These are phyloP conservation scores for Lentinula detonsa DNA, from an alignment of 768 basidiomycete genomes.

Conservation along the genomic window DNA sequence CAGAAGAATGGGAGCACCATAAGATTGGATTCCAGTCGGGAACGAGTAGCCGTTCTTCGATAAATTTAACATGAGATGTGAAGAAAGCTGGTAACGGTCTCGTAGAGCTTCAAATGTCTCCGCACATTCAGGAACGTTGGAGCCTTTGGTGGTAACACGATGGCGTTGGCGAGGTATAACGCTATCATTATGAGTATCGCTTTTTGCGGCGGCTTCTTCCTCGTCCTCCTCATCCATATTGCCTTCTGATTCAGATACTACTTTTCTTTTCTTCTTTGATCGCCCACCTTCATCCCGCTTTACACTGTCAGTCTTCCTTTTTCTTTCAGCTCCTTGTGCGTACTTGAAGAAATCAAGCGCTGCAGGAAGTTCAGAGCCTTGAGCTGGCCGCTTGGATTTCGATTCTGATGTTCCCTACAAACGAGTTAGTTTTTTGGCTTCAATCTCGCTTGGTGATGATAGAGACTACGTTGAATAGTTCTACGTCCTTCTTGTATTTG, in stretches of 20 bases:
- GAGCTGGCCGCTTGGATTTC: conserved; percentile 16
- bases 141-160: conserved; percentile 71
- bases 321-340: conserved; percentile 47
- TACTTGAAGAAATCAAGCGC: conserved; percentile 95
- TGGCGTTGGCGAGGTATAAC: conserved; percentile 36
- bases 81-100: conserved; percentile 51
- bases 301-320: conserved; percentile 36
- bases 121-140: conserved; percentile 54
- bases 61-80: conserved; percentile 62
- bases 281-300: conserved; percentile 5
- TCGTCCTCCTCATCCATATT: conserved; percentile 13
- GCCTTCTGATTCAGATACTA: neutral
- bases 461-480: conserved; percentile 58
- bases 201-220: conserved; percentile 9
- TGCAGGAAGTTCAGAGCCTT: conserved; percentile 54
- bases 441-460: conserved; percentile 28
- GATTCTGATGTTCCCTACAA: conserved; percentile 12
- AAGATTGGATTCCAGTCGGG: conserved; percentile 80
- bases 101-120: conserved; percentile 55
- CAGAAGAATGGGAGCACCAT: conserved; percentile 74
- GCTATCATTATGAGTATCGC: conserved; percentile 12
- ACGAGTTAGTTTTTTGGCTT: conserved; percentile 7
- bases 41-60: conserved; percentile 47
- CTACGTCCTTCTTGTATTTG: conserved; percentile 62
- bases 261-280: conserved; percentile 10